These are phyloP conservation scores for Torulaspora pretoriensis DNA, from an alignment of 1,139 yeast genomes.

Conservation along the genomic window DNA sequence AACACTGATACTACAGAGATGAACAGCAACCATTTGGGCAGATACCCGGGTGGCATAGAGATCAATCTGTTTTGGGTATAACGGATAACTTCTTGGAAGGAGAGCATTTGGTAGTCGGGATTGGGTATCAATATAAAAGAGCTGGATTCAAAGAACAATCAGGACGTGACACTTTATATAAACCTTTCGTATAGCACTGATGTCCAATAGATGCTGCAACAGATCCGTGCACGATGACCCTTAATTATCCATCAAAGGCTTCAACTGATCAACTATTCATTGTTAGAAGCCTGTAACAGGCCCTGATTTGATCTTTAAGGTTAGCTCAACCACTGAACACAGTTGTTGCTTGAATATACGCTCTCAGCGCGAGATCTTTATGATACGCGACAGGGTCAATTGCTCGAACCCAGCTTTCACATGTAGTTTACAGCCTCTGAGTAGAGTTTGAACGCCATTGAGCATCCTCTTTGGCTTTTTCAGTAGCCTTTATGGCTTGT, in stretches of 20 bases:
- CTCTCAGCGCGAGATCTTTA: no score
- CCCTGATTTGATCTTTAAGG: neutral
- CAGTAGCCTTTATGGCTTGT: neutral
- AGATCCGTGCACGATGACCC: constrained; percentile 1
- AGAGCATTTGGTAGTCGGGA: constrained; percentile 15
- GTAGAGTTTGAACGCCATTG: neutral
- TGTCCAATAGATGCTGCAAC: neutral
- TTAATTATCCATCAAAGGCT: neutral
- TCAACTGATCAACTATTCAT: neutral
- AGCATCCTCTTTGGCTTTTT: neutral
- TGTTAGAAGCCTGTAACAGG: neutral
- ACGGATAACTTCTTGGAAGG: constrained; percentile 26
- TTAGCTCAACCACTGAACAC: no score
- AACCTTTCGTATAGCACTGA: neutral
- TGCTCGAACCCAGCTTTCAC: no score
- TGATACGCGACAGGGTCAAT: no score
- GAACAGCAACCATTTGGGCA: constrained; percentile 69
- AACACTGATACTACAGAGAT: constrained; percentile 86
- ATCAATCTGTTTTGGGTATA: constrained; percentile 24
- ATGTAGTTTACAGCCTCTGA: no score
- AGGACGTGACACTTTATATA: neutral
- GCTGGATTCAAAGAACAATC: neutral
- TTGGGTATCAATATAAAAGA: neutral
- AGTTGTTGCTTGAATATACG: no score
- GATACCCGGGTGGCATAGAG: constrained; percentile 36